Percentiles rank a stretch among this genome's conserved stretches.
These are phyloP conservation scores for Boletus rubroflammeus DNA, from an alignment of 768 basidiomycete genomes.

Conservation along the genomic window DNA sequence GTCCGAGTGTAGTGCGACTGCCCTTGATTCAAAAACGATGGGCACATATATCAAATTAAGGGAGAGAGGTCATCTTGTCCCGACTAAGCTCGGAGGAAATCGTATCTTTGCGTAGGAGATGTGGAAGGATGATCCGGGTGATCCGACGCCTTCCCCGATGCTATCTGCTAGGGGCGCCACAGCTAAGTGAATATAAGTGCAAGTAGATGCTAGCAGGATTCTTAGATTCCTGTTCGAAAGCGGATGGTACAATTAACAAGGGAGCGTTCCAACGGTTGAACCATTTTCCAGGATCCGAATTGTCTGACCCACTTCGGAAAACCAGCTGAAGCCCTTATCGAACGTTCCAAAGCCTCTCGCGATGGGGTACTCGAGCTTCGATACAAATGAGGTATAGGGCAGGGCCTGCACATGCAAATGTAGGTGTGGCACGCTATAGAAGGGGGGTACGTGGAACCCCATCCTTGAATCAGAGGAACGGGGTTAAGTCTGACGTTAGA, in stretches of 20 bases:
- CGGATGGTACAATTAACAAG: slow-evolving; percentile 35
- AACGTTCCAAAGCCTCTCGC: slow-evolving; percentile 35
- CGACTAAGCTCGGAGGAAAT: neutral
- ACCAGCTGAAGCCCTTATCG: slow-evolving; percentile 72
- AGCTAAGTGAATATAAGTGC: too few relatives aligned
- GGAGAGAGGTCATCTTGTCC: neutral
- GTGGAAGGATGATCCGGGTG: neutral
- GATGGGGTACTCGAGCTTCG: slow-evolving; percentile 48
- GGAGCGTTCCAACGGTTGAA: slow-evolving; percentile 45
- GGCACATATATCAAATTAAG: neutral
- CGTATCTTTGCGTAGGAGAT: neutral
- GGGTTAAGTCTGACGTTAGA: neutral
- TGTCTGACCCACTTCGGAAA: slow-evolving; percentile 59
- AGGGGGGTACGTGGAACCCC: slow-evolving; percentile 82
- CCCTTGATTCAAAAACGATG: neutral
- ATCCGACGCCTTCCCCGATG: neutral
- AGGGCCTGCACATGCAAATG: slow-evolving; percentile 72
- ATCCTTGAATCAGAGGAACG: slow-evolving; percentile 41
- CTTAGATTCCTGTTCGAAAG: neutral
- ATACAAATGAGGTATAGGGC: slow-evolving; percentile 49
- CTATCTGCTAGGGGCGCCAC: neutral
- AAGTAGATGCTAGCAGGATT: too few relatives aligned
- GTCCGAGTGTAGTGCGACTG: neutral
- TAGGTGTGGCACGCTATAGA: slow-evolving; percentile 67
- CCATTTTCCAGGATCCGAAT: slow-evolving; percentile 57